phyloP scores from a whole-genome alignment of 768 basidiomycete genomes.

The Fistulinella prunicolor region DNA sequence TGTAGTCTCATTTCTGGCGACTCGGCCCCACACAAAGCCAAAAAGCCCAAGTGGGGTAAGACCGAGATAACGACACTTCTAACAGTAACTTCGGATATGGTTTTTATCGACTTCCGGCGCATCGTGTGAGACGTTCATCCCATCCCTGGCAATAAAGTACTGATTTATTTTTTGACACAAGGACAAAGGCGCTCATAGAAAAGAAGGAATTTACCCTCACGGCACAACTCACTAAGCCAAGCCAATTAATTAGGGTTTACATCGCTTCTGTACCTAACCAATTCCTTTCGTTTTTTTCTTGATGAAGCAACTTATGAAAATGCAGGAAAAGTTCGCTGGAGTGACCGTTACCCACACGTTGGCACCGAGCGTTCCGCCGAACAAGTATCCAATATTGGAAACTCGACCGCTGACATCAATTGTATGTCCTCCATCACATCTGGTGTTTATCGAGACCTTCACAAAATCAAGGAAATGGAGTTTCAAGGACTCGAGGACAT shows the following conservation, averaged over 20 bases:
- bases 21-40: slow-evolving; percentile 35
- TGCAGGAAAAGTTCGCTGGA: slow-evolving; percentile 75
- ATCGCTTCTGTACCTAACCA: slow-evolving; percentile 53
- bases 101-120: slow-evolving; percentile 76
- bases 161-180: slow-evolving; percentile 30
- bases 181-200: slow-evolving; percentile 64
- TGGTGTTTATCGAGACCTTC: background rate
- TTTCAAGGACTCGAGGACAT: slow-evolving; percentile 65
- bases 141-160: background rate
- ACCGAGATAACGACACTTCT: slow-evolving; percentile 69
- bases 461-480: slow-evolving; percentile 54
- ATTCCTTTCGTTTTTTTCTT: slow-evolving; percentile 2
- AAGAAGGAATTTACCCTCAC: slow-evolving; percentile 58
- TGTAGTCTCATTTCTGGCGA: slow-evolving; percentile 48
- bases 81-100: slow-evolving; percentile 70
- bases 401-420: slow-evolving; percentile 66
- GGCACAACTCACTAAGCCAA: slow-evolving; percentile 66
- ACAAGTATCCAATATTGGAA: slow-evolving; percentile 62
- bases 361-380: slow-evolving; percentile 52
- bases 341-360: slow-evolving; percentile 50
- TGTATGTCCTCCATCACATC: slow-evolving; percentile 35
- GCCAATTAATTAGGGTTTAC: slow-evolving; percentile 60
- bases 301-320: slow-evolving; percentile 9
- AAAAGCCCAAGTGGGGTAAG: slow-evolving; percentile 43
- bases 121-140: slow-evolving; percentile 52